Evolutionary conservation across 768 basidiomycete genomes (phyloP).

Genomic region (Tylopilus intermedius): DNA sequence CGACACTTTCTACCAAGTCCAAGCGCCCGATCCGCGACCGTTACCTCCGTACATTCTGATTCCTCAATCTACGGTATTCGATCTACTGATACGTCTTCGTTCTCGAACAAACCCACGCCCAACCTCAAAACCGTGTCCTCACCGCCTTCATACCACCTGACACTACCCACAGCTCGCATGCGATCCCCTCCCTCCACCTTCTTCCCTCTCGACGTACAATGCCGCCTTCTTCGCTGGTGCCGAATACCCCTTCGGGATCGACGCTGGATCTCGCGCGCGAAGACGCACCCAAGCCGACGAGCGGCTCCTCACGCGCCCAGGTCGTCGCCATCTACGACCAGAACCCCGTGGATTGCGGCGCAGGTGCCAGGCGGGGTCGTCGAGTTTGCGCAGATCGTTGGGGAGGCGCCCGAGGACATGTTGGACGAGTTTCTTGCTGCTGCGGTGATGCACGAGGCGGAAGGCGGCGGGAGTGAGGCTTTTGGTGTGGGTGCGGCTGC

Average conservation of each 20-base stretch:
- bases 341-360: slow-evolving; percentile 46
- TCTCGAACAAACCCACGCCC: slow-evolving; percentile 53
- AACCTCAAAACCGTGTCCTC: slow-evolving; percentile 38
- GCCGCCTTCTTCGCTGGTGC: slow-evolving; percentile 66
- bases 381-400: slow-evolving; percentile 55
- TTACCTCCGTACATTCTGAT: slow-evolving; percentile 37
- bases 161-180: slow-evolving; percentile 60
- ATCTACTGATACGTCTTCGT: slow-evolving; percentile 75
- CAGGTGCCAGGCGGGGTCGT: slow-evolving; percentile 55
- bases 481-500: neutral
- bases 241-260: slow-evolving; percentile 43
- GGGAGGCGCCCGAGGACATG: slow-evolving; percentile 51
- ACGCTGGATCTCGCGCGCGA: slow-evolving; percentile 23
- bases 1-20: slow-evolving; percentile 31
- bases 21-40: slow-evolving; percentile 25
- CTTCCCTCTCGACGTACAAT: slow-evolving; percentile 59
- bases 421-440: slow-evolving; percentile 53
- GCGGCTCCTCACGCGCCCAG: slow-evolving; percentile 49
- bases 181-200: slow-evolving; percentile 80
- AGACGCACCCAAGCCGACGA: slow-evolving; percentile 43
- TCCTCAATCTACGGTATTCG: slow-evolving; percentile 41
- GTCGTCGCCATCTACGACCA: slow-evolving; percentile 59
- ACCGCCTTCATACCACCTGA: slow-evolving; percentile 67
- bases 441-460: slow-evolving; percentile 33
- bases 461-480: neutral